A percentile compares a stretch with the other conserved stretches of the same genome.
phyloP scores from a whole-genome alignment of 768 basidiomycete species.

The Fibroporia radiculosa region DNA sequence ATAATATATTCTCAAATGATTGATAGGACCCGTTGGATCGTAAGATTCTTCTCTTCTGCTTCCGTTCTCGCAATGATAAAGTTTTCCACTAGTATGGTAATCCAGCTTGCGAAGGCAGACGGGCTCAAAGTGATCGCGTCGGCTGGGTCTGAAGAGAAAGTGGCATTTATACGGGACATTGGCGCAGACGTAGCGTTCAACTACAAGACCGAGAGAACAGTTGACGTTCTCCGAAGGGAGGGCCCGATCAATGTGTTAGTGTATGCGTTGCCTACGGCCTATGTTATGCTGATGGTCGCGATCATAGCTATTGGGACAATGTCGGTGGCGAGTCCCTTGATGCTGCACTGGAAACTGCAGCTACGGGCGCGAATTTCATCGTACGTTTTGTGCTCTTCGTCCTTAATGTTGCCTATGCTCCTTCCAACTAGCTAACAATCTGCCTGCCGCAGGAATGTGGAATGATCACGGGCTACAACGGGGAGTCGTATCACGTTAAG shows the following conservation, averaged over 20 bases:
- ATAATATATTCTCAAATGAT: not conserved
- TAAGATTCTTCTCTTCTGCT: constrained; percentile 23
- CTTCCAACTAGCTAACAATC: no score
- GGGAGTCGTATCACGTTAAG: constrained; percentile 14
- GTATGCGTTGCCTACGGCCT: not conserved
- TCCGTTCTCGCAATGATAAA: not conserved
- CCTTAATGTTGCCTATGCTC: not conserved
- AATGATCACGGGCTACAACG: constrained; percentile 23
- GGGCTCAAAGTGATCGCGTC: constrained; percentile 61
- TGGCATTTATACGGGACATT: constrained; percentile 47
- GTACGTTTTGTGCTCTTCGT: constrained; percentile 7
- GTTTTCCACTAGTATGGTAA: constrained; percentile 18
- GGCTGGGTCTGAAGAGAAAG: constrained; percentile 70
- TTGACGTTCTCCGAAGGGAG: constrained; percentile 44
- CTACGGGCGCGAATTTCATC: constrained; percentile 15
- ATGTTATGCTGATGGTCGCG: not conserved
- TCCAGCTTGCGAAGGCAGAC: constrained; percentile 35
- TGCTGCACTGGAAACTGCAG: constrained; percentile 16
- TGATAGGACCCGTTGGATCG: constrained; percentile 58
- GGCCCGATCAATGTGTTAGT: constrained; percentile 48
- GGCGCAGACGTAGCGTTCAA: constrained; percentile 69
- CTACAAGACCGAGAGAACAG: constrained; percentile 54
- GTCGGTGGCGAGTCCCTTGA: constrained; percentile 26
- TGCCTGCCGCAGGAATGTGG: constrained; percentile 21
- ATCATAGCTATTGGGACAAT: constrained; percentile 25